phyloP scores from a whole-genome alignment of 2,329 filamentous ascomycete genomes.

The Eutypa lata region DNA sequence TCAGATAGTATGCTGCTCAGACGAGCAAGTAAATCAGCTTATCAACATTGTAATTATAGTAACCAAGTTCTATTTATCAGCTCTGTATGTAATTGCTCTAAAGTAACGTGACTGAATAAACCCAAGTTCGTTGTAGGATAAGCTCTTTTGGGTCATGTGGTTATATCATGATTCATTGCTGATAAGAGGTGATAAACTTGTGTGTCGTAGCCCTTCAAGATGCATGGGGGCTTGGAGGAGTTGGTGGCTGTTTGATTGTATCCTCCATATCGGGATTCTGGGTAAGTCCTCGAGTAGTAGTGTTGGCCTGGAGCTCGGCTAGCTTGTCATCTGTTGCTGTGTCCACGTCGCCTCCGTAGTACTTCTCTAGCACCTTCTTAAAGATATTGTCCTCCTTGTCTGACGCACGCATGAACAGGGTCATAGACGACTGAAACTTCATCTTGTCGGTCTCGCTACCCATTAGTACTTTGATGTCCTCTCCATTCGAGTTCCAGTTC shows the following conservation, averaged over 20 bases:
- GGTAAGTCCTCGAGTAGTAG: background rate
- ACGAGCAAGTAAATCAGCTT: no score
- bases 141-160: no score
- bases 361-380: slow-evolving; percentile 5
- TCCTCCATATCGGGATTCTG: no score
- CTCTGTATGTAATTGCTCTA: no score
- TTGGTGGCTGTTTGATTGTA: background rate
- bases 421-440: slow-evolving; percentile 1
- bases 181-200: no score
- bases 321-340: slow-evolving; percentile 18
- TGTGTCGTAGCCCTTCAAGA: background rate
- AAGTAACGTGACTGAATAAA: no score
- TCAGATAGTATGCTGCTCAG: no score
- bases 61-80: no score
- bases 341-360: slow-evolving; percentile 9
- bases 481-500: background rate
- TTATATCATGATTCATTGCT: no score
- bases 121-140: no score
- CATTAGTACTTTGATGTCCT: background rate
- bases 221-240: background rate
- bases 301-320: slow-evolving; percentile 3
- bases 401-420: background rate
- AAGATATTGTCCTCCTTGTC: slow-evolving; percentile 9
- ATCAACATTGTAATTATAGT: no score
- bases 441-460: background rate